phyloP scores from a whole-genome alignment of 169 alveolate species.

The Cryptosporidium canis region DNA sequence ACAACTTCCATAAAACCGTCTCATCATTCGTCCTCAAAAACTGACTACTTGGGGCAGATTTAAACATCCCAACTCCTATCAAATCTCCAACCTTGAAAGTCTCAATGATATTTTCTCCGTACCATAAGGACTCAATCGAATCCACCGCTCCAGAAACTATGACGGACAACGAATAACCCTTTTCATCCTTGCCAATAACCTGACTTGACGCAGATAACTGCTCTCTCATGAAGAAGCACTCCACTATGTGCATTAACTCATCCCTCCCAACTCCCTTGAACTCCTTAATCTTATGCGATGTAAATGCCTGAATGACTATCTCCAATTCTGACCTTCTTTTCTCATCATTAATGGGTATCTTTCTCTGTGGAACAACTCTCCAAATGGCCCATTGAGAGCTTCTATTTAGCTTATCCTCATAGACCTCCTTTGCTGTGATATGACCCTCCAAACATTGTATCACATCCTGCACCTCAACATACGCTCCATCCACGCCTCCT shows the following conservation, averaged over 20 bases:
- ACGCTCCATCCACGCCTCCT: conserved; percentile 5
- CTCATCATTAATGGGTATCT: conserved; percentile 4
- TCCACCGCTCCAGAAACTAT: conserved; percentile 37
- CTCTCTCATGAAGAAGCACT: conserved; percentile 55
- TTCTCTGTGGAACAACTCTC: conserved; percentile 40
- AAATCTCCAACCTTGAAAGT: conserved; percentile 14
- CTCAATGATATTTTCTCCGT: conserved; percentile 43
- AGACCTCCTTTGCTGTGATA: conserved; percentile 34
- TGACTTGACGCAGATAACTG: conserved; percentile 28
- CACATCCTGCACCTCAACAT: conserved; percentile 63
- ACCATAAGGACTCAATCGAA: conserved; percentile 51
- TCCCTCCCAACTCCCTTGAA: conserved; percentile 27
- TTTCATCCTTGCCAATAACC: neutral
- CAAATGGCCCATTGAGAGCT: conserved; percentile 62
- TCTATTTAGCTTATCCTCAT: conserved; percentile 26
- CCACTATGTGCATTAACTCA: conserved; percentile 10
- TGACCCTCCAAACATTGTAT: conserved; percentile 57
- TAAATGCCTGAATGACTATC: conserved; percentile 3
- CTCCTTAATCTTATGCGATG: neutral
- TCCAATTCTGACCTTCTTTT: conserved; percentile 25
- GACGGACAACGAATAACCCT: conserved; percentile 27
- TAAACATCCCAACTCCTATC: conserved; percentile 25
- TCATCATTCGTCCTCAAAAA: conserved; percentile 26
- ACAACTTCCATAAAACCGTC: conserved; percentile 42
- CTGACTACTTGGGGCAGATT: neutral